Percentiles rank a stretch among this genome's conserved stretches.
phyloP scores from a whole-genome alignment of 1,139 yeast species.

The Hemisphaericaspora xylanilytica region DNA sequence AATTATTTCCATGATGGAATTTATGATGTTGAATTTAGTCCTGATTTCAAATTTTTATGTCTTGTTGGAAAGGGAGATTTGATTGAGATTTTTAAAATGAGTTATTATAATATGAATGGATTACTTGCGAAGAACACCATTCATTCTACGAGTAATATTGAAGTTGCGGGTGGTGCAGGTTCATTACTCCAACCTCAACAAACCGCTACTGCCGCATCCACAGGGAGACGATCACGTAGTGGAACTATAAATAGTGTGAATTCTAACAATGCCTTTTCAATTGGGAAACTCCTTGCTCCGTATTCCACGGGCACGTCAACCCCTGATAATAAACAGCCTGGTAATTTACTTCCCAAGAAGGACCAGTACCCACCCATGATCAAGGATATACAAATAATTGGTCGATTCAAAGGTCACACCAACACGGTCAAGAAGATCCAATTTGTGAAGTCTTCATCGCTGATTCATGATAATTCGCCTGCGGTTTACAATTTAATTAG shows the following conservation, averaged over 20 bases:
- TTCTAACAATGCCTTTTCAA: constrained; percentile 13
- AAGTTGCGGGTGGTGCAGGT: too few relatives aligned
- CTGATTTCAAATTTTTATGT: constrained; percentile 61
- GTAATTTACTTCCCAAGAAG: constrained; percentile 1
- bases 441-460: constrained; percentile 23
- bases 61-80: constrained; percentile 59
- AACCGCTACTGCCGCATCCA: constrained; percentile 1
- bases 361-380: constrained; percentile 34
- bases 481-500: constrained; percentile 55
- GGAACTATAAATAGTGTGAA: constrained; percentile 35
- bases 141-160: constrained; percentile 14
- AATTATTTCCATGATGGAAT: constrained; percentile 68
- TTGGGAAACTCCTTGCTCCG: constrained; percentile 21
- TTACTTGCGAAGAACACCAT: constrained; percentile 22
- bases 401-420: constrained; percentile 62
- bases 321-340: too few relatives aligned
- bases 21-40: constrained; percentile 55
- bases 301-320: too few relatives aligned
- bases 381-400: constrained; percentile 43
- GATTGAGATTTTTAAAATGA: constrained; percentile 54
- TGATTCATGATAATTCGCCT: constrained; percentile 15
- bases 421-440: constrained; percentile 58
- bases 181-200: too few relatives aligned
- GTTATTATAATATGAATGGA: constrained; percentile 38
- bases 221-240: constrained; percentile 36